phyloP scores from a whole-genome alignment of 106 monocot species.

The Alisma plantagoaquatica region DNA sequence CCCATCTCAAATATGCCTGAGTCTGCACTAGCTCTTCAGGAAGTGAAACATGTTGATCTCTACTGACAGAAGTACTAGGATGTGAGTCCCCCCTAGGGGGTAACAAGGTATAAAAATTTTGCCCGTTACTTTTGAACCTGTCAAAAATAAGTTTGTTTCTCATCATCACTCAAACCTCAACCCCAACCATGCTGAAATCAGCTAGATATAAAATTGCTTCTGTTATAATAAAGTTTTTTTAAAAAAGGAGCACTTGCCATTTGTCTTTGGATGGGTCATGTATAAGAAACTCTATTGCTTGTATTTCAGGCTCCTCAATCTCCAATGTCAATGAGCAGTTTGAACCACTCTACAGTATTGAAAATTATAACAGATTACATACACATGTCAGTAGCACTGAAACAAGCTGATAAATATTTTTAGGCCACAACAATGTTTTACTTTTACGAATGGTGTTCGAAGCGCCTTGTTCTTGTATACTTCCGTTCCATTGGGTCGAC shows the following conservation, averaged over 20 bases:
- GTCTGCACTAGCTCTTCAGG: slow-evolving; percentile 94
- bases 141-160: slow-evolving; percentile 6
- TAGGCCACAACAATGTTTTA: too few relatives aligned
- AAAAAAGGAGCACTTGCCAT: slow-evolving; percentile 75
- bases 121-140: slow-evolving; percentile 87
- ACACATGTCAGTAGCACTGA: background rate
- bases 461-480: slow-evolving; percentile 77
- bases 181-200: too few relatives aligned
- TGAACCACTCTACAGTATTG: slow-evolving; percentile 41
- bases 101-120: slow-evolving; percentile 54
- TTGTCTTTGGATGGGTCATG: slow-evolving; percentile 55
- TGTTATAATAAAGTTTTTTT: too few relatives aligned
- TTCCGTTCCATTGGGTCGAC: slow-evolving; percentile 58
- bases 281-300: slow-evolving; percentile 83
- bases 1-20: slow-evolving; percentile 90
- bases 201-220: too few relatives aligned
- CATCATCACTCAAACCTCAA: too few relatives aligned
- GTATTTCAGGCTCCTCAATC: slow-evolving; percentile 68
- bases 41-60: slow-evolving; percentile 19
- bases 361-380: background rate
- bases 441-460: slow-evolving; percentile 63
- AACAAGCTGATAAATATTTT: too few relatives aligned
- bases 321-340: slow-evolving; percentile 53
- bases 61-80: slow-evolving; percentile 4
- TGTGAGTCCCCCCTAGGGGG: slow-evolving; percentile 5